Base-by-base conservation (phyloP, 2,329 filamentous ascomycete species). In the Didymella glomerata region DNA sequence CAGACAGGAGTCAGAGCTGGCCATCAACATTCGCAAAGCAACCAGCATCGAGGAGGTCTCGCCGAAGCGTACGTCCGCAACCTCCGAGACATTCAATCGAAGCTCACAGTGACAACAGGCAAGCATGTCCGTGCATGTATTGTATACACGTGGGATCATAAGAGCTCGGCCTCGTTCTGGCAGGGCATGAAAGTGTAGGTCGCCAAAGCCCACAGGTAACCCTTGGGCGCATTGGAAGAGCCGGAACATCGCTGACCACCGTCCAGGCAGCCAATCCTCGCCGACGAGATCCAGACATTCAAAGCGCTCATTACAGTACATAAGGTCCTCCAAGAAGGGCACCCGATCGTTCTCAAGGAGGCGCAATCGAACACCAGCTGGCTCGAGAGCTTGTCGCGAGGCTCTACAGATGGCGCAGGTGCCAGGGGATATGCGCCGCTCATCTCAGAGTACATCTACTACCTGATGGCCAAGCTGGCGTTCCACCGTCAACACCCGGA, bases 81-180 rank as follows among this genome's bases (percentile, higher is more conserved):
- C 48, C 34, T 48, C 60, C 48, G 54, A 52, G 27, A 49, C 36
- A 57, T 51, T 27, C 48, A 24, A 47, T 41, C 54, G 36, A 65
- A 65, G 66, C 76, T 80, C 57, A 81, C 65, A 30, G 56, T 50
- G 41, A 28, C 48, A 64, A 36, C 72, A 86, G 86, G 86, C 61
- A 99, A 99, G 81, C 95, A 99, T 90, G 95, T 99, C 58, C 91
- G 95, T 75, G 93, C 91, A 78, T 96, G 92, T 76, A 99, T 99
- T 72, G 94, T 99, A 45, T 98, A 98, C 79, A 98, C 94, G 59
- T 99, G 95, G 95, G 95, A 99, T 80, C 93, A 99, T 83, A 96
- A 96, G 82, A 96, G 90, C 66, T 96, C 93, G 41, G 85, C 88
- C 76, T 92, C 93, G 75, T 99, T 99, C 79, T 99, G 95, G 95